These are phyloP conservation scores for Cicer chorassanicum DNA, from an alignment of 306 rosid species.

Conservation along the genomic window DNA sequence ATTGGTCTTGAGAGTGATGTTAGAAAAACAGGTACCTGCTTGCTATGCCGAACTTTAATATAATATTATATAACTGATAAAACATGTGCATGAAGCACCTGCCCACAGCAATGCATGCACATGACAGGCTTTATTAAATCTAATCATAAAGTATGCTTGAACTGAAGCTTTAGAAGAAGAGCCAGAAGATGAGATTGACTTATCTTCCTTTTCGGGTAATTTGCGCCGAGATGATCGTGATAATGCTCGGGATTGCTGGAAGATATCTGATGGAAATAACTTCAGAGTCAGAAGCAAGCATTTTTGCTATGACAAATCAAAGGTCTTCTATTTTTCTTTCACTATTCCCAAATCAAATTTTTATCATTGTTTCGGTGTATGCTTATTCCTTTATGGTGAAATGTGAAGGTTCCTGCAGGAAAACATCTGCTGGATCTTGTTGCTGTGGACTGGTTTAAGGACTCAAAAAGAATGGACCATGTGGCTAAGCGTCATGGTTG, in stretches of 20 bases:
- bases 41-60: conserved; percentile 19
- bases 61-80: conserved; percentile 12
- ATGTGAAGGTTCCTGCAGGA: conserved; percentile 85
- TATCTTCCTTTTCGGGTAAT: conserved; percentile 88
- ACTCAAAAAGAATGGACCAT: conserved; percentile 95
- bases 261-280: conserved; percentile 88
- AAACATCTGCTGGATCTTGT: conserved; percentile 95
- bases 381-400: conserved; percentile 49
- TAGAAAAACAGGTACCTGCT: conserved; percentile 66
- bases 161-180: conserved; percentile 81
- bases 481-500: conserved; percentile 94
- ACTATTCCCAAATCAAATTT: conserved; percentile 23
- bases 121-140: conserved; percentile 24
- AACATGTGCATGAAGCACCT: conserved; percentile 4
- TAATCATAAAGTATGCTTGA: conserved; percentile 51
- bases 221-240: conserved; percentile 79
- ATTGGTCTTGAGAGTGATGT: conserved; percentile 62
- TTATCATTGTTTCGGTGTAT: conserved; percentile 34
- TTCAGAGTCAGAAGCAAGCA: conserved; percentile 95
- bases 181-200: conserved; percentile 71
- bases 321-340: conserved; percentile 60
- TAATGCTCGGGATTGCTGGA: conserved; percentile 95
- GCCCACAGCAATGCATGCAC: conserved; percentile 34
- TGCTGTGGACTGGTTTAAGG: conserved; percentile 99
- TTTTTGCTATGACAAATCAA: conserved; percentile 83